Conservation (phyloP, 164 flowering plant species). For the Taxillus chinensis region DNA sequence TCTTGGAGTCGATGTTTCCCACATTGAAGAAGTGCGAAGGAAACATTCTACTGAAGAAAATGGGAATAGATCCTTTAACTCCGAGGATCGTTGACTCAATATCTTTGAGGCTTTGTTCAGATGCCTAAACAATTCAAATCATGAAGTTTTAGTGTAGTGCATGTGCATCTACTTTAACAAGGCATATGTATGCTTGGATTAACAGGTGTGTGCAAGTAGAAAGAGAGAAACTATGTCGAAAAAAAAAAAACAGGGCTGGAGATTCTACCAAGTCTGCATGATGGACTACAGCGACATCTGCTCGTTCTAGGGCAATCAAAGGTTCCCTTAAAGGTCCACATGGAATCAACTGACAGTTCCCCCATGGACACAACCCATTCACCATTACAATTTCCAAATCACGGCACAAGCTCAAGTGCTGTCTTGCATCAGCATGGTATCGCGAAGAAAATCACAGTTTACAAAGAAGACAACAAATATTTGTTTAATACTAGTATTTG, state of each 20-base stretch:
- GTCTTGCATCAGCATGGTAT: conserved; percentile 11
- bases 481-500: too few species aligned
- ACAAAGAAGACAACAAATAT: too few species aligned
- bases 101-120: conserved; percentile 28
- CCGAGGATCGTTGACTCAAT: conserved; percentile 27
- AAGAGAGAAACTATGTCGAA: neutral
- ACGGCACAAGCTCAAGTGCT: conserved; percentile 69
- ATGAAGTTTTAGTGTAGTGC: neutral
- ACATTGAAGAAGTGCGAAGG: conserved; percentile 51
- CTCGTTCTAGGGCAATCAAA: conserved; percentile 48
- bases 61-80: conserved; percentile 34
- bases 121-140: conserved; percentile 27
- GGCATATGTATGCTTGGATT: too few species aligned
- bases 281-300: conserved; percentile 69
- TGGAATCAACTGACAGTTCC: conserved; percentile 53
- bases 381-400: conserved; percentile 85
- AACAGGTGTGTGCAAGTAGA: too few species aligned
- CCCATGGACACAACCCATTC: conserved; percentile 76
- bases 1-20: conserved; percentile 19
- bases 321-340: conserved; percentile 90
- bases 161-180: too few species aligned
- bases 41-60: conserved; percentile 54
- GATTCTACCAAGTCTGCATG: conserved; percentile 73
- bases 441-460: neutral
- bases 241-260: neutral